Evolutionary conservation across 257 asterid species (phyloP), one percentile per base, ranked within the genome.

Genomic region (Pogostemon cablin): DNA sequence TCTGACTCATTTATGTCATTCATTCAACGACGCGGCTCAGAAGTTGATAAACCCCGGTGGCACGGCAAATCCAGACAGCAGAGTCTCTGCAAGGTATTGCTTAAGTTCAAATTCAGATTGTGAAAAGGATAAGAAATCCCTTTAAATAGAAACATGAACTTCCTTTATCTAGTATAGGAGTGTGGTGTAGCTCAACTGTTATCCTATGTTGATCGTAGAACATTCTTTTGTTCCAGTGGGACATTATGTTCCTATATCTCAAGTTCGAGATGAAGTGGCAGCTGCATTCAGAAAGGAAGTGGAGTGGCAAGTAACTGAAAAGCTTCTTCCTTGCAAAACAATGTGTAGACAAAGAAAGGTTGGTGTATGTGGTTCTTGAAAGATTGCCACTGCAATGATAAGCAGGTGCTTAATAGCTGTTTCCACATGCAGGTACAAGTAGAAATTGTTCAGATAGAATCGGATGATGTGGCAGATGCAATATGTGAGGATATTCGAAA

Each of bases 191-290:
- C 32, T 25, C 32, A 25, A 25, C 32, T 25, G 1, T 25, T 25
- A 25, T 25, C 32, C 32, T 25, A 25, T 1, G 32, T 25, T 25
- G 32, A 25, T 25, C 32, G 1, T 1, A 25, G 32, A 25, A 1
- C 32, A 1, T 25, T 25, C 32, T 25, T 7, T 67, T 62, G 41
- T 57, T 57, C 7, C 83, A 89, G 98, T 88, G 98, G 97, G 97
- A 47, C 90, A 86, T 69, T 81, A 38, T 10, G 78, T 93, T 60
- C 90, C 88, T 8, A 78, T 88, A 68, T 74, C 96, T 46, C 87
- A 88, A 87, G 96, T 87, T 43, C 86, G 93, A 65, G 95, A 86
- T 6, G 97, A 93, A 56, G 84, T 88, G 3, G 96, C 85, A n/a
- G 78, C 81, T 68, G 95, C 98, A 39, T 90, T 50, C 78, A 79